Percentiles rank a stretch among this genome's conserved stretches.
phyloP scores from a whole-genome alignment of 257 asterid genomes.

The Cordia subcordata region DNA sequence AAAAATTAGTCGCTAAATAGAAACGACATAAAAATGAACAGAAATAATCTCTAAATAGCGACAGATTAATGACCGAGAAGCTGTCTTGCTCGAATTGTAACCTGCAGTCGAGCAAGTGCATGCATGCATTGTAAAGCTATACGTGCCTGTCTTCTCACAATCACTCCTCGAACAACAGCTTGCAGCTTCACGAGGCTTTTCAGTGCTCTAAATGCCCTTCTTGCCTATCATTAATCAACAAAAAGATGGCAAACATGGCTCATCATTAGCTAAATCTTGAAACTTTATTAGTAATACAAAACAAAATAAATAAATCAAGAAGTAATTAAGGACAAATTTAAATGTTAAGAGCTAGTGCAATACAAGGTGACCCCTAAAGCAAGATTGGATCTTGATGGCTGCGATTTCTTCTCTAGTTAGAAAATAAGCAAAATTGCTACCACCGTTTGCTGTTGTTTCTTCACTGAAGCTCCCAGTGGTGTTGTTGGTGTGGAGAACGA shows the following conservation, averaged over 20 bases:
- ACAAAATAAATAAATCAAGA: neutral
- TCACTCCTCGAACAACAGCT: slow-evolving; percentile 72
- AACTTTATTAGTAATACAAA: neutral
- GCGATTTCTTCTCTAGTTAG: slow-evolving; percentile 53
- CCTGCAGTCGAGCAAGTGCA: slow-evolving; percentile 64
- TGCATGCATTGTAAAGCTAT: slow-evolving; percentile 75
- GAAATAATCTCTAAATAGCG: neutral
- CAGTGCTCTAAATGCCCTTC: slow-evolving; percentile 58
- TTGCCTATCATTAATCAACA: slow-evolving; percentile 33
- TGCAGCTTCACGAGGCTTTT: slow-evolving; percentile 73
- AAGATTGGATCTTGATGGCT: slow-evolving; percentile 65
- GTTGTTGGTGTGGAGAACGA: slow-evolving; percentile 42
- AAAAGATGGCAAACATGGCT: neutral
- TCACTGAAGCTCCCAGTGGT: slow-evolving; percentile 23
- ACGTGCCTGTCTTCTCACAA: slow-evolving; percentile 63
- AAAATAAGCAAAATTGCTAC: slow-evolving; percentile 12
- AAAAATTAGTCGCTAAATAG: no score
- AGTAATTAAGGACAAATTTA: neutral
- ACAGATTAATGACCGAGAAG: slow-evolving; percentile 24
- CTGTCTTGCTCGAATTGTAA: slow-evolving; percentile 64
- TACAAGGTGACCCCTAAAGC: slow-evolving; percentile 74
- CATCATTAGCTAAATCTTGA: neutral
- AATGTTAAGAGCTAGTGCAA: neutral
- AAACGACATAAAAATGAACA: neutral
- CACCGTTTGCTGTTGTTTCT: slow-evolving; percentile 16